Base-by-base conservation (phyloP, 2,329 filamentous ascomycete genomes). In the Lecanicillium sp. region DNA sequence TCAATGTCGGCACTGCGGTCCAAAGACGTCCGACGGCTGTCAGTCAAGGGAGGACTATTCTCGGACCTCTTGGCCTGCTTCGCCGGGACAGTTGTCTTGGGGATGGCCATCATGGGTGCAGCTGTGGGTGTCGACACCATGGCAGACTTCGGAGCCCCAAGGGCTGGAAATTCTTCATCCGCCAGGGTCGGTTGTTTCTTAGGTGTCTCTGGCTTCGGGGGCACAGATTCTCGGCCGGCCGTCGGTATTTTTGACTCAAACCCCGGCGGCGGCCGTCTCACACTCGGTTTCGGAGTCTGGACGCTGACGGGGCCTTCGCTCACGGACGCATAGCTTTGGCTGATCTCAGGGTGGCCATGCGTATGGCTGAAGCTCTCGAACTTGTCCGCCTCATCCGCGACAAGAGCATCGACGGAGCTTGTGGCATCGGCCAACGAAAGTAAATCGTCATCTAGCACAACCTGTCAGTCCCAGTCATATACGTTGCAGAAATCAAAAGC, bases 371-470 rank as follows among this genome's bases (percentile, higher is more conserved):
- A 49, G 7, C 36, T 39, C 2, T 29, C 38, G n/a, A 42, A 42
- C 4, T 61, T 58, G n/a, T 78, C 38, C 4, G 20, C 12, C 14
- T 44, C 68, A 58, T 87, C 84, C 19, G 81, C 78, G 11, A 87
- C 83, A 4, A 87, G 67, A 3, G 81, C 81, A 60, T 87, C 83
- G 33, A 87, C 78, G n/a, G 77, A 82, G 36, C 72, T 71, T 3
- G 72, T 74, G 11, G 75, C 81, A 54, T 83, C 81, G 52, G 83
- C 79, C 38, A 83, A 68, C 10, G 74, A 77, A 50, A 72, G 69
- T n/a, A 80, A 64, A 42, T 80, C 76, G 58, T 85, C 81, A 65
- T 84, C 83, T 86, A 67, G 56, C 60, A 58, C 60, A 60, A 58
- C 51, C 58, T 57, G 63, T 78, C 67, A 78, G 72, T 70, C 60